Percentiles rank a stretch among this genome's conserved stretches.
These are phyloP conservation scores for Steccherinum ochraceum DNA, from an alignment of 768 basidiomycete genomes.

Conservation along the genomic window DNA sequence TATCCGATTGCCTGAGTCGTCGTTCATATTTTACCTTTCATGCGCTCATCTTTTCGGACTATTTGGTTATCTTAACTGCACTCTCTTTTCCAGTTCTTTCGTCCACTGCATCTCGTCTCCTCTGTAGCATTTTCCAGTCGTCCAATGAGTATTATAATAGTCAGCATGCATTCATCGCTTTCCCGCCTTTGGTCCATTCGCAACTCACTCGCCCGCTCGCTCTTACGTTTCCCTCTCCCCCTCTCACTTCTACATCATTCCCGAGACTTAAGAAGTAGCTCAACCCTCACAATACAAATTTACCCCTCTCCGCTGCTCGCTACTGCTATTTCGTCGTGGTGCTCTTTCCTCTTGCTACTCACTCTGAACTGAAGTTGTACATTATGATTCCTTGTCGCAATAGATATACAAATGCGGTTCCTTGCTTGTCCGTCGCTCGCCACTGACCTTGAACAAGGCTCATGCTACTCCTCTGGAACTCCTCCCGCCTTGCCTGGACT, in stretches of 20 bases:
- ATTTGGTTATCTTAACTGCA: not conserved
- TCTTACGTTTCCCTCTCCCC: too few species aligned
- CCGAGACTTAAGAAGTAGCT: not conserved
- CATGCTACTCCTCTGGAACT: constrained; percentile 15
- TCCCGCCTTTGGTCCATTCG: too few species aligned
- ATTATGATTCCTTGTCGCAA: not conserved
- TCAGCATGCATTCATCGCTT: not conserved
- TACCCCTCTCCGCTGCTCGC: too few species aligned
- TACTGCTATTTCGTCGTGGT: not conserved
- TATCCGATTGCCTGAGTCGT: not conserved
- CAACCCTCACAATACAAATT: not conserved
- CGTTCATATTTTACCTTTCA: not conserved
- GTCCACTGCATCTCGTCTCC: not conserved
- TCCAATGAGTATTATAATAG: not conserved
- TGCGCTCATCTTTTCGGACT: not conserved
- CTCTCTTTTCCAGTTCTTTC: not conserved
- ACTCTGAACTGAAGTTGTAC: not conserved
- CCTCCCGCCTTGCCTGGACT: constrained; percentile 54
- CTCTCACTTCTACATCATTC: too few species aligned
- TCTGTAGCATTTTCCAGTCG: not conserved
- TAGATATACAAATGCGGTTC: not conserved
- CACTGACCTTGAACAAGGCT: too few species aligned
- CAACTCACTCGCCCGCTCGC: too few species aligned
- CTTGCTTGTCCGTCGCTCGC: too few species aligned
- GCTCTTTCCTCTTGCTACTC: not conserved